A percentile compares a stretch with the other conserved stretches of the same genome.
phyloP scores from a whole-genome alignment of 257 asterid species.

The Ophiorrhiza pumila region DNA sequence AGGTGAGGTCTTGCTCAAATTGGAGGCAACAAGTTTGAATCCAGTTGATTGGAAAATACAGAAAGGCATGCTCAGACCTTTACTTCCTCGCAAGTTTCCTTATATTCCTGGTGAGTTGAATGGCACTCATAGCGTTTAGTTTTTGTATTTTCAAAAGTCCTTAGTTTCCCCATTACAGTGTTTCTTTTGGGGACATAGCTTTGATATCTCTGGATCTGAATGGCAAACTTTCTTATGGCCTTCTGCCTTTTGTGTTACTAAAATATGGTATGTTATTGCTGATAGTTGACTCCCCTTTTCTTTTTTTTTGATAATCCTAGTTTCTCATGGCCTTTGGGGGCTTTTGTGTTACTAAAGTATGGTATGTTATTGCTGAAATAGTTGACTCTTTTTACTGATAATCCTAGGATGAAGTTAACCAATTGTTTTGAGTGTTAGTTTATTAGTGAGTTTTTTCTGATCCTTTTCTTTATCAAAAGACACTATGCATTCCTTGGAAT shows the following conservation, averaged over 20 bases:
- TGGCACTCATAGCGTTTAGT: not conserved
- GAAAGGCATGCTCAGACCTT: slow-evolving; percentile 58
- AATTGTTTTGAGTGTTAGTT: not conserved
- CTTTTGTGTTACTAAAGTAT: not conserved
- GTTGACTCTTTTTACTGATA: not conserved
- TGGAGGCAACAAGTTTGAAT: slow-evolving; percentile 70
- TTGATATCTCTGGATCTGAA: not conserved
- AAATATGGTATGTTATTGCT: too few relatives aligned
- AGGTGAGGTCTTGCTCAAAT: slow-evolving; percentile 59
- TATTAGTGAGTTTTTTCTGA: not conserved
- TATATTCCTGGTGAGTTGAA: slow-evolving; percentile 49
- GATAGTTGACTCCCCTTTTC: not conserved
- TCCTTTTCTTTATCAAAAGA: not conserved
- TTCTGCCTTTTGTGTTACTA: not conserved
- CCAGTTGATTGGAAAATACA: slow-evolving; percentile 64
- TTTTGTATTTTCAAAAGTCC: too few relatives aligned
- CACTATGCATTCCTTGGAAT: not conserved
- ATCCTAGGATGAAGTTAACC: not conserved
- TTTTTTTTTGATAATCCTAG: not conserved
- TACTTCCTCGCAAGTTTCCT: slow-evolving; percentile 49
- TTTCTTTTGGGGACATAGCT: not conserved
- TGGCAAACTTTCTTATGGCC: slow-evolving; percentile 5
- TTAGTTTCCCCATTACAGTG: not conserved
- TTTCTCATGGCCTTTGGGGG: not conserved
- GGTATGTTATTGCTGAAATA: not conserved